A percentile compares a stretch with the other conserved stretches of the same genome.
Evolutionary conservation across 2,329 filamentous ascomycete genomes (phyloP).

Genomic region (Orbilia javanica): DNA sequence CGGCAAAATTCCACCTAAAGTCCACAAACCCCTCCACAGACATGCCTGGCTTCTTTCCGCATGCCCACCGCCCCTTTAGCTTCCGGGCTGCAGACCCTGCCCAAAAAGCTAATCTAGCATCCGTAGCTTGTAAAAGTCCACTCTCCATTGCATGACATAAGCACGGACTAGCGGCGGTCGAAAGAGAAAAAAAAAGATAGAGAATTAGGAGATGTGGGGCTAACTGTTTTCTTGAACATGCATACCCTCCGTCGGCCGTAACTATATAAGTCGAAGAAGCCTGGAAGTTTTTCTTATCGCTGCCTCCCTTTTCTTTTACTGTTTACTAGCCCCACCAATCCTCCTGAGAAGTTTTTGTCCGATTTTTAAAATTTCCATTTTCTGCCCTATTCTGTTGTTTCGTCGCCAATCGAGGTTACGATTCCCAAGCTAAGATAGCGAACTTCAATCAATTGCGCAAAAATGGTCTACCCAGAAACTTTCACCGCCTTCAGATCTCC

Average conservation of each 20-base stretch:
- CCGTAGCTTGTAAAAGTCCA: background rate
- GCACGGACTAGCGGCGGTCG: conserved; percentile 40
- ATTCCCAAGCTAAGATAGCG: background rate
- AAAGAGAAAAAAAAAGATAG: conserved; percentile 10
- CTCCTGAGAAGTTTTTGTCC: conserved; percentile 31
- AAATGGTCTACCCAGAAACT: conserved; percentile 57
- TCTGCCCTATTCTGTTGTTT: background rate
- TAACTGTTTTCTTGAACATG: conserved; percentile 1
- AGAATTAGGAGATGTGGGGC: conserved; percentile 45
- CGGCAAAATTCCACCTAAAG: conserved; percentile 51
- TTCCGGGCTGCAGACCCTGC: conserved; percentile 28
- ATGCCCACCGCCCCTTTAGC: conserved; percentile 29
- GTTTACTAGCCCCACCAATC: conserved; percentile 4
- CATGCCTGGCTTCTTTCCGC: conserved; percentile 47
- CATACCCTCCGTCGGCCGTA: conserved; percentile 18
- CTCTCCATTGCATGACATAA: conserved; percentile 38
- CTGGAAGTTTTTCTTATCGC: conserved; percentile 29
- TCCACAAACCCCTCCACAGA: conserved; percentile 6
- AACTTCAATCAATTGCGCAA: conserved; percentile 5
- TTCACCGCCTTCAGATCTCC: conserved; percentile 48
- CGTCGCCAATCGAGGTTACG: background rate
- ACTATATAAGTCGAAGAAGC: conserved; percentile 33
- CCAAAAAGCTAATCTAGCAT: conserved; percentile 32
- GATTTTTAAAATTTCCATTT: background rate
- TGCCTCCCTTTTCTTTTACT: conserved; percentile 1